These are phyloP conservation scores for Hortaea sp. DNA, from an alignment of 2,329 filamentous ascomycete genomes.

Conservation along the genomic window DNA sequence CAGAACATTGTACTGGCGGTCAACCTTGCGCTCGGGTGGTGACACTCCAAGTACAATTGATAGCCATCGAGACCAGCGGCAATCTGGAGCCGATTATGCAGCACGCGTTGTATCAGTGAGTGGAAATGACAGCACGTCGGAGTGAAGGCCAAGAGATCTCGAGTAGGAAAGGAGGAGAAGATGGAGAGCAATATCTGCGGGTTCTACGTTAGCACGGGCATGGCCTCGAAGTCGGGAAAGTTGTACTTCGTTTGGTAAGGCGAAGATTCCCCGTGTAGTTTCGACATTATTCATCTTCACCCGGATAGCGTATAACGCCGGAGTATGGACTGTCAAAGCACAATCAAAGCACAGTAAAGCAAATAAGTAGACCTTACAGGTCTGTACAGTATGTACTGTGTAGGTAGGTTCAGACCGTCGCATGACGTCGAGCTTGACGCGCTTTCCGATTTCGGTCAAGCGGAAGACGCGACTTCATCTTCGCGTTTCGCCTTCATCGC, in stretches of 20 bases:
- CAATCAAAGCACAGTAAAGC: too few relatives aligned
- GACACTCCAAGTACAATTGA: constrained; percentile 67
- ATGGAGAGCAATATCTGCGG: constrained; percentile 33
- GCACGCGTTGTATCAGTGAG: constrained; percentile 50
- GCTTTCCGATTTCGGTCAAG: neutral
- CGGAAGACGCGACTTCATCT: neutral
- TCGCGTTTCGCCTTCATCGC: neutral
- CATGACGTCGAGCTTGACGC: constrained; percentile 3
- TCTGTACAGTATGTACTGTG: too few relatives aligned
- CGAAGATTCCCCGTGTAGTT: constrained; percentile 14
- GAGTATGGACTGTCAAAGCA: too few relatives aligned
- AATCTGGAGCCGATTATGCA: constrained; percentile 53
- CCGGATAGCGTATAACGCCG: too few relatives aligned
- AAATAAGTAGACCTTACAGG: too few relatives aligned
- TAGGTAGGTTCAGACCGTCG: neutral
- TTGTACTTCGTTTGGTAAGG: constrained; percentile 24
- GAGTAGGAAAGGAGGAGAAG: constrained; percentile 32
- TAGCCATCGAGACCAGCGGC: constrained; percentile 51
- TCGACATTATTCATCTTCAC: constrained; percentile 5
- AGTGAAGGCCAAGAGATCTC: constrained; percentile 43
- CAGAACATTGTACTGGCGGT: constrained; percentile 62
- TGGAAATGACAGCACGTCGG: constrained; percentile 54
- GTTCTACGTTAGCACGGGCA: neutral
- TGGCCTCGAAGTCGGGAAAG: neutral
- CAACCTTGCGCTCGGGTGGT: constrained; percentile 59